phyloP scores from a whole-genome alignment of 345 rosid genomes.

The Ceriops zippeliana region DNA sequence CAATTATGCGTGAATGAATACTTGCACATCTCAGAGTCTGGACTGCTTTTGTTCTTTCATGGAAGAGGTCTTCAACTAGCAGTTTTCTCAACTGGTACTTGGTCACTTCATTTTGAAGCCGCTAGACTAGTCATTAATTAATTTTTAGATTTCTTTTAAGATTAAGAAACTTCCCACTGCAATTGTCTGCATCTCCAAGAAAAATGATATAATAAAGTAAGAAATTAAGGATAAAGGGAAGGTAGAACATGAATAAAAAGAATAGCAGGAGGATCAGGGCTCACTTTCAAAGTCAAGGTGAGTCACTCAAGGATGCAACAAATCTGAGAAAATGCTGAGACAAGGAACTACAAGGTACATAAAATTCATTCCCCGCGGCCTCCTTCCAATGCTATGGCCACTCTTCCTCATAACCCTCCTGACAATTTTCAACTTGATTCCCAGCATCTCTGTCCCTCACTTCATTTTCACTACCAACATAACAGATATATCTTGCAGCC shows the following conservation, averaged over 20 bases:
- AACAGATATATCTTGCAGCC: conserved; percentile 2
- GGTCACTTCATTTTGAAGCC: background rate
- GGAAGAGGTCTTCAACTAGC: background rate
- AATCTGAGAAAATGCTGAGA: conserved; percentile 34
- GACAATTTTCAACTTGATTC: conserved; percentile 23
- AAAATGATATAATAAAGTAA: conserved; percentile 6
- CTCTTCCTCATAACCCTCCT: conserved; percentile 31
- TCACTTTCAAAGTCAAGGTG: conserved; percentile 7
- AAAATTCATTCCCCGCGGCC: conserved; percentile 29
- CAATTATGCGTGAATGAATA: no score
- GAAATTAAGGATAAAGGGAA: conserved; percentile 21
- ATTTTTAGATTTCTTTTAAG: background rate
- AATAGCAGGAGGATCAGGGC: conserved; percentile 10
- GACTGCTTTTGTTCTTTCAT: no score
- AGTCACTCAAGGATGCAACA: background rate
- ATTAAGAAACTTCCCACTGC: background rate
- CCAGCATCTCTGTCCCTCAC: conserved; percentile 26
- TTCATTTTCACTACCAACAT: conserved; percentile 19
- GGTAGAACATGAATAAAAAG: conserved; percentile 16
- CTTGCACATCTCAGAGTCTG: no score
- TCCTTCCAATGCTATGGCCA: conserved; percentile 25
- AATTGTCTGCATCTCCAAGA: conserved; percentile 5
- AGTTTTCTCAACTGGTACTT: background rate
- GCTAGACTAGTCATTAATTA: background rate
- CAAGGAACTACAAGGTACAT: conserved; percentile 23